A percentile compares a stretch with the other conserved stretches of the same genome.
Conservation (phyloP, 2,329 filamentous ascomycete species). For the Claviceps sp. region DNA sequence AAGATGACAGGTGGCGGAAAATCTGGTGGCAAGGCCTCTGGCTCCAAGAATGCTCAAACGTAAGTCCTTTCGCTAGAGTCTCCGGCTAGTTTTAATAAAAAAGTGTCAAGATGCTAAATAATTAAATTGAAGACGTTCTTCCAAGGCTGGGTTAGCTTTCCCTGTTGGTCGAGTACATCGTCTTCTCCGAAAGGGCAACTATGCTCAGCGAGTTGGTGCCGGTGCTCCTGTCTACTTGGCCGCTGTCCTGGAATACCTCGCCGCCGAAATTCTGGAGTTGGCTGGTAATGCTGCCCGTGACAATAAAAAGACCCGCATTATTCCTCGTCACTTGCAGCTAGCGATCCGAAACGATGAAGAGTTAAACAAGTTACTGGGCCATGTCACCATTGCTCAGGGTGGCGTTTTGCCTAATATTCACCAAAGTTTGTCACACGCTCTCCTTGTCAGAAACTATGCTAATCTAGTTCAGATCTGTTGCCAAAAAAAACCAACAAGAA, state of each 20-base stretch:
- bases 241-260: conserved; percentile 95
- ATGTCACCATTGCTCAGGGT: conserved; percentile 94
- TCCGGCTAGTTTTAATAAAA: not conserved
- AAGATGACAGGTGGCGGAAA: conserved; percentile 99
- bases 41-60: conserved; percentile 99
- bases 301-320: conserved; percentile 99
- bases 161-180: conserved; percentile 98
- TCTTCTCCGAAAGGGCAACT: conserved; percentile 98
- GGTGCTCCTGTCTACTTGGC: conserved; percentile 95
- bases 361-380: conserved; percentile 94
- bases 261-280: conserved; percentile 96
- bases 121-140: conserved; percentile 62
- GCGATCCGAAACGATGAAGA: conserved; percentile 99
- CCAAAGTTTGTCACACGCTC: conserved; percentile 57
- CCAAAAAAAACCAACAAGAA: conserved; percentile 95
- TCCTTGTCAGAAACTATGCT: not conserved
- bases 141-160: conserved; percentile 98
- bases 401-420: conserved; percentile 96
- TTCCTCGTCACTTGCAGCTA: conserved; percentile 95
- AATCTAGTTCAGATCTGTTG: conserved; percentile 65
- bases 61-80: conserved; percentile 40
- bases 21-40: conserved; percentile 98
- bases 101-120: too few species aligned
- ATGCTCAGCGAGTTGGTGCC: conserved; percentile 98
- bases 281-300: conserved; percentile 97